Evolutionary conservation across 2,329 filamentous ascomycete species (phyloP), one percentile per base, ranked within the genome.

Genomic region (Nemania sp.): DNA sequence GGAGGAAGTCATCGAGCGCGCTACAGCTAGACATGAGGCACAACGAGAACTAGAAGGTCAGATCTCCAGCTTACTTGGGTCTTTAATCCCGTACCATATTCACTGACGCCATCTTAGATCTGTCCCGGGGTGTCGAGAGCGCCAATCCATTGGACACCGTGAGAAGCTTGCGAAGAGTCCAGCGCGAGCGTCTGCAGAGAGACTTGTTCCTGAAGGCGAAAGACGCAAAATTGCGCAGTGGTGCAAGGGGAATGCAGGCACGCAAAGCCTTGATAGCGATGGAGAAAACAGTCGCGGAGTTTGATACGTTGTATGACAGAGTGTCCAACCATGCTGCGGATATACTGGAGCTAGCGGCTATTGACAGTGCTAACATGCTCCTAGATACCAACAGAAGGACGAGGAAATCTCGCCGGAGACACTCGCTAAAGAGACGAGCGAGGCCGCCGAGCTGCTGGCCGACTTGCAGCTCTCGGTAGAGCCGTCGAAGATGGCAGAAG

Each of bases 141-240:
- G 70, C 75, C 0, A 81, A 89, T 61, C 70, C 80, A 0, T 75
- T 82, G 52, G 80, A 79, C 0, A 79, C 86, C 0, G 74, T 90
- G 1, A 77, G 75, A 14, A 82, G 84, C 0, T 74, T 88, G 30
- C 80, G 89, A 17, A 76, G 76, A 45, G 70, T 92, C 22, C 80
- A 80, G 22, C 80, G 89, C 62, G 79, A 85, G 57, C 77, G 83
- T 19, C 74, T 88, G 31, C 78, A 82, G 60, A 79, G 81, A 62
- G 79, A 82, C 6, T 74, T 91, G 3, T 89, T 88, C 51, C 79
- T 86, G 17, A 80, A 86, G 1, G 85, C 90, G 64, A 89, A 91
- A 61, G 85, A 90, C 65, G 89, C 90, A 6, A 78, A 83, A 36
- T 73, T 91, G 34, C 78, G 89, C 46, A 93, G 89, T 64, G 90